A percentile compares a stretch with the other conserved stretches of the same genome.
phyloP scores from a whole-genome alignment of 495 filamentous ascomycete genomes.

The Xylaria scruposa region DNA sequence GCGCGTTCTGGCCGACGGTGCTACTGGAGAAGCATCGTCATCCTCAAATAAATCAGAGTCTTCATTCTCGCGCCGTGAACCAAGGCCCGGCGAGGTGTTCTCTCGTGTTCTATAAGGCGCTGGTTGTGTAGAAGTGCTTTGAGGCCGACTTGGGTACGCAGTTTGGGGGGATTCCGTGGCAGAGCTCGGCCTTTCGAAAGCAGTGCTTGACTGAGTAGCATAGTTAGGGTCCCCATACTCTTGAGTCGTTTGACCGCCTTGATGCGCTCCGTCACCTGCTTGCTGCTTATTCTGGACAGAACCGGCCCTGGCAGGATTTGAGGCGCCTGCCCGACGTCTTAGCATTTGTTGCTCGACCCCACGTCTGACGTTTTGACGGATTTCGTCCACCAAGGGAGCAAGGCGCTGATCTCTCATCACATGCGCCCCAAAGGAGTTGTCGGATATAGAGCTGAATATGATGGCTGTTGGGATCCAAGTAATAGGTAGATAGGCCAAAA shows the following conservation, averaged over 20 bases:
- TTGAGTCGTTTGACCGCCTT: conserved; percentile 5
- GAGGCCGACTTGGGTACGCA: conserved; percentile 25
- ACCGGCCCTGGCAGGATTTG: background rate
- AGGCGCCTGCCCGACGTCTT: background rate
- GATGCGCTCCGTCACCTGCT: background rate
- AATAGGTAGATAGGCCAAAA: conserved; percentile 3
- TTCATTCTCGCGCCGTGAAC: conserved; percentile 30
- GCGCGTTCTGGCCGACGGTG: conserved; percentile 32
- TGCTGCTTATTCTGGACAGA: background rate
- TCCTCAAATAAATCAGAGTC: conserved; percentile 45
- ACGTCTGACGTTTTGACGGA: conserved; percentile 3
- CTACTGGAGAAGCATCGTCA: conserved; percentile 49
- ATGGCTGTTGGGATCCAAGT: background rate
- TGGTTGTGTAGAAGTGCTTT: conserved; percentile 2
- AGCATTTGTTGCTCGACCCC: background rate
- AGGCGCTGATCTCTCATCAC: conserved; percentile 26
- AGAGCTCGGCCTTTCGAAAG: background rate
- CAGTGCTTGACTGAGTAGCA: background rate
- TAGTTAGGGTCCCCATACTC: conserved; percentile 16
- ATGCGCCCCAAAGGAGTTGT: conserved; percentile 8
- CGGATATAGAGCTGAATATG: conserved; percentile 23
- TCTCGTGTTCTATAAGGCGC: background rate
- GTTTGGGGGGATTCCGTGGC: conserved; percentile 9
- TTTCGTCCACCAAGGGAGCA: conserved; percentile 18
- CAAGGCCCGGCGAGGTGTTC: background rate